Base-by-base conservation (phyloP, 768 basidiomycete species). In the Pisolithus sp. region DNA sequence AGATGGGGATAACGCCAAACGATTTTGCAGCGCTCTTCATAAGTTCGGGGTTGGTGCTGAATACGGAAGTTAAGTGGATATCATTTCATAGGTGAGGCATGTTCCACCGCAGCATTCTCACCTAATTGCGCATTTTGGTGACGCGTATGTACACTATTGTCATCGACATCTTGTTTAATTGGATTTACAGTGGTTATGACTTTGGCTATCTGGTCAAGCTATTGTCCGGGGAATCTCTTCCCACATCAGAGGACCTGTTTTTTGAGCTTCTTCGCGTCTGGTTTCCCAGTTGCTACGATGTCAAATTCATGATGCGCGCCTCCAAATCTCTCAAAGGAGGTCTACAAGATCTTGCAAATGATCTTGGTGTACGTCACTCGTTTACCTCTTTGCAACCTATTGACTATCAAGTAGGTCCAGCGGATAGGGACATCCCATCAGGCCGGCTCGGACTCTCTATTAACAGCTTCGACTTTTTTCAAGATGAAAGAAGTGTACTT, bases 151-250 rank as follows among this genome's bases (percentile, higher is more conserved):
- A 28, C 52, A 21, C 5, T 13, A 42, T 26, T 15, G 23, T 38
- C 30, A 21, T 43, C 20, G 9, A 30, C 42, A 6, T 48, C 28
- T 38, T 45, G 34, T 50, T 46, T 44, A 36, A 9, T 37, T 28
- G 20, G 28, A 42, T 38, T 44, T 57, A 48, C 63, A 98, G 95
- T 68, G 96, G 95, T 46, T 98, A 98, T 70, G 96, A 99, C 69
- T 98, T 99, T 71, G 96, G 96, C 34, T 99, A 98, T 67, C 89
- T 99, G 60, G 83, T 99, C 69, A 96, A 95, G 68, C 79, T 98
- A 39, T 78, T 99, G 47, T 89, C 90, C 21, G 86, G 81, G 55
- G 76, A 85, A 61, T 89, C 93, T 42, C 72, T 98, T 53, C 96
- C 96, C 8, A 83, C 85, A 18, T 83, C 83, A 23, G 96, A 99